Conservation (phyloP, 345 rosid species). For the Eucalyptus leucophloia region DNA sequence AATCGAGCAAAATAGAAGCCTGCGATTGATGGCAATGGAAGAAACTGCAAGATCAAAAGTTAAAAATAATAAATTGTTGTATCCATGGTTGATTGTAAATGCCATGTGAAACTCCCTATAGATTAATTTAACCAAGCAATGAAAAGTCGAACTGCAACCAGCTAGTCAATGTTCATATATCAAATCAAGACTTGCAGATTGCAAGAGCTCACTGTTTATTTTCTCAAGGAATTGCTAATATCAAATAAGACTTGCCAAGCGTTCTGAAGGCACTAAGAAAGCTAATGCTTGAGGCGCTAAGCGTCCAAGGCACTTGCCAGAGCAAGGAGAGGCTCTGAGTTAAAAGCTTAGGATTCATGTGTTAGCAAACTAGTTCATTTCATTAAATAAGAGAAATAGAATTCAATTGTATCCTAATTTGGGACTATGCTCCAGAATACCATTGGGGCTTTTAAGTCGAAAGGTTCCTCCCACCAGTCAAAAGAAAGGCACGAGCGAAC, state of each 20-base stretch:
- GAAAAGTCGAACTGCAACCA: background rate
- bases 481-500: background rate
- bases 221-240: background rate
- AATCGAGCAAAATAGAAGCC: constrained; percentile 93
- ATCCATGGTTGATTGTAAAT: background rate
- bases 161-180: background rate
- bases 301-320: background rate
- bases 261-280: background rate
- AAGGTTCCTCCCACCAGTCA: background rate
- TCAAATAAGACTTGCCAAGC: background rate
- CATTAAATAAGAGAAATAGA: background rate
- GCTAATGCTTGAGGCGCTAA: background rate
- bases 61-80: background rate
- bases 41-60: constrained; percentile 45
- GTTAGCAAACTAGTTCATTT: background rate
- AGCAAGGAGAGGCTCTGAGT: background rate
- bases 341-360: background rate
- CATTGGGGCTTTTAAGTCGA: background rate
- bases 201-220: background rate
- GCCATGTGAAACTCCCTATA: background rate
- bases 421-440: background rate
- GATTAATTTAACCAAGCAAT: background rate
- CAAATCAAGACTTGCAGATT: background rate
- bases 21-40: constrained; percentile 79
- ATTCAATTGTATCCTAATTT: background rate